phyloP scores from a whole-genome alignment of 1,139 yeast genomes.

The Ogataea hybrid region DNA sequence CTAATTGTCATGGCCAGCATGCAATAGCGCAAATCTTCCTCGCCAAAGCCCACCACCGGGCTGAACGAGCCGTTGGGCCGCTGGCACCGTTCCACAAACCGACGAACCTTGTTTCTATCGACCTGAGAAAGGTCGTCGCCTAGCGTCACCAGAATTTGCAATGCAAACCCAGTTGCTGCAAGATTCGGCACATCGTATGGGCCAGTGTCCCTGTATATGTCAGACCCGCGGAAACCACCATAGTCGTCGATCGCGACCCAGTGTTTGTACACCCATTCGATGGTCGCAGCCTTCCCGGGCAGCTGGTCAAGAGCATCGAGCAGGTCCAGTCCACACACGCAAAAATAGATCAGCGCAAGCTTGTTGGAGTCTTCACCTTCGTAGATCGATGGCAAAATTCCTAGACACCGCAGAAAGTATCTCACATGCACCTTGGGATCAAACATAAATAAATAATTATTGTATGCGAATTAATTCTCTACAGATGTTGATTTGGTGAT shows the following conservation, averaged over 20 bases:
- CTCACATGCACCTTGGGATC: constrained; percentile 41
- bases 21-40: constrained; percentile 68
- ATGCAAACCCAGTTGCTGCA: constrained; percentile 68
- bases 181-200: constrained; percentile 59
- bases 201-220: constrained; percentile 30
- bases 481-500: too few species aligned
- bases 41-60: constrained; percentile 59
- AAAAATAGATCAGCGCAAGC: constrained; percentile 63
- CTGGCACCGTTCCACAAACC: constrained; percentile 56
- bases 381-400: constrained; percentile 47
- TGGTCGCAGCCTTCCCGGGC: constrained; percentile 34
- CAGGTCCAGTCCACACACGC: constrained; percentile 60
- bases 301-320: constrained; percentile 36
- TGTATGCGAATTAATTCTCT: too few species aligned
- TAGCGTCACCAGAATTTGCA: constrained; percentile 49
- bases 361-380: constrained; percentile 66
- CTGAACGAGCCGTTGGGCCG: constrained; percentile 51
- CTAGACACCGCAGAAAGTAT: constrained; percentile 50
- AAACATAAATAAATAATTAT: background rate
- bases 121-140: constrained; percentile 40
- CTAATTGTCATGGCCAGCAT: constrained; percentile 72
- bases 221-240: constrained; percentile 55
- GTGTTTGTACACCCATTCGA: constrained; percentile 49
- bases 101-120: constrained; percentile 46
- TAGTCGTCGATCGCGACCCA: constrained; percentile 38